phyloP scores from a whole-genome alignment of 768 basidiomycete species.

The Glaciozyma martinii region DNA sequence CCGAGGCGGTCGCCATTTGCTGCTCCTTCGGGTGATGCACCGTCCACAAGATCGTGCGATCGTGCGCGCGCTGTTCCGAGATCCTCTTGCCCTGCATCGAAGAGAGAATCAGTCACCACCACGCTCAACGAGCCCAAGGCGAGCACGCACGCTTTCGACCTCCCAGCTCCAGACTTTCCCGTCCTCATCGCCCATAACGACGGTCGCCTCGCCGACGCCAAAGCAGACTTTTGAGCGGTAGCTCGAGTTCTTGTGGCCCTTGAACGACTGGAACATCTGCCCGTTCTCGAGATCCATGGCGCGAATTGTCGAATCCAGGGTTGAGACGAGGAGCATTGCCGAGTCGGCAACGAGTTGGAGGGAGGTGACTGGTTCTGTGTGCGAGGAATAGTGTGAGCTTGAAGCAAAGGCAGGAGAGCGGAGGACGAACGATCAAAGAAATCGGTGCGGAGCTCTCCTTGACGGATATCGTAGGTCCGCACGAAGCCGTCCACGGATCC shows the following conservation, averaged over 20 bases:
- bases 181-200: slow-evolving; percentile 82
- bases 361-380: slow-evolving; percentile 72
- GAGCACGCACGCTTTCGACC: slow-evolving; percentile 62
- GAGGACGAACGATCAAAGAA: slow-evolving; percentile 68
- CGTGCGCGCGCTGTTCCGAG: slow-evolving; percentile 64
- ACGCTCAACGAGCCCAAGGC: slow-evolving; percentile 19
- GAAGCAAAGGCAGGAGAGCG: background rate
- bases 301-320: slow-evolving; percentile 73
- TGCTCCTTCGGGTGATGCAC: slow-evolving; percentile 78
- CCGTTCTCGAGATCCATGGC: slow-evolving; percentile 78
- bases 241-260: slow-evolving; percentile 60
- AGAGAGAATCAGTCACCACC: background rate
- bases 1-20: slow-evolving; percentile 81
- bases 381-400: slow-evolving; percentile 28
- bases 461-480: slow-evolving; percentile 87
- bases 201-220: slow-evolving; percentile 67
- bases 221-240: slow-evolving; percentile 77
- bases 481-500: slow-evolving; percentile 88
- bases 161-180: slow-evolving; percentile 90
- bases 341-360: slow-evolving; percentile 68
- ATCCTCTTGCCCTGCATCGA: slow-evolving; percentile 52
- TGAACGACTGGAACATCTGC: slow-evolving; percentile 73
- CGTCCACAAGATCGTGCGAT: slow-evolving; percentile 81
- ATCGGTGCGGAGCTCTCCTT: slow-evolving; percentile 80
- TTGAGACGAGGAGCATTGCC: slow-evolving; percentile 70